Evolutionary conservation across 768 basidiomycete species (phyloP).

Genomic region (Stropharia rugosoannulata): DNA sequence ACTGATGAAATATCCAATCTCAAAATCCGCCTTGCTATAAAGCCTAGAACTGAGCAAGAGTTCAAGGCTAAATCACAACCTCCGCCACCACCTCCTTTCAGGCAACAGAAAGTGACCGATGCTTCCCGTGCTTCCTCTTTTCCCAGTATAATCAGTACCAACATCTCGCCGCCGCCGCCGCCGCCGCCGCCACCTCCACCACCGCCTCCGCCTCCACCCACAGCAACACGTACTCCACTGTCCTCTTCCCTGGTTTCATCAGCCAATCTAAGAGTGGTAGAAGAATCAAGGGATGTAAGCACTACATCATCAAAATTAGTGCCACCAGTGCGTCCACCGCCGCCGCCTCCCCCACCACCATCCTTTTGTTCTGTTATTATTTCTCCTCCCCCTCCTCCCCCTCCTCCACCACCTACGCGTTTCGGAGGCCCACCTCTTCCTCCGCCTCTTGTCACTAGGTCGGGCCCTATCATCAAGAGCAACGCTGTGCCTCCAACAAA

Average conservation of each 20-base stretch:
- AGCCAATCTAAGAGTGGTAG: too few species aligned
- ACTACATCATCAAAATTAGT: too few species aligned
- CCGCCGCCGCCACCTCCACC: conserved; percentile 47
- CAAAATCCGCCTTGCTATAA: conserved; percentile 49
- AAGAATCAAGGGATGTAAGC: too few species aligned
- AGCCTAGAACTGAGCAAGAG: conserved; percentile 64
- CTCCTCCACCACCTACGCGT: conserved; percentile 30
- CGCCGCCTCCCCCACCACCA: conserved; percentile 50
- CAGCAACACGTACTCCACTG: conserved; percentile 23
- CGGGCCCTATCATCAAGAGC: conserved; percentile 28
- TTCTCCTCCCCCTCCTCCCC: conserved; percentile 29
- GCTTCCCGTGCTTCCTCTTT: conserved; percentile 6
- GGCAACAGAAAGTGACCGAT: conserved; percentile 25
- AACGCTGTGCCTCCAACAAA: conserved; percentile 42
- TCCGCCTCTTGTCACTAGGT: conserved; percentile 38
- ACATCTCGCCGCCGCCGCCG: conserved; percentile 41
- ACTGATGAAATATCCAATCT: conserved; percentile 47
- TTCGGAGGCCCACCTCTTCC: conserved; percentile 27
- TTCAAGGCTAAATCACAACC: conserved; percentile 69
- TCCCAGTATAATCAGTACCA: not conserved
- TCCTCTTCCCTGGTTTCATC: conserved; percentile 46
- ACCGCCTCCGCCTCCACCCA: conserved; percentile 17
- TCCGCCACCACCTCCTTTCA: conserved; percentile 51
- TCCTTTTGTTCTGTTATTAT: conserved; percentile 25
- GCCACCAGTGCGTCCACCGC: not conserved